Evolutionary conservation across 169 alveolate genomes (phyloP).

Genomic region (Eimeria acervulina): DNA sequence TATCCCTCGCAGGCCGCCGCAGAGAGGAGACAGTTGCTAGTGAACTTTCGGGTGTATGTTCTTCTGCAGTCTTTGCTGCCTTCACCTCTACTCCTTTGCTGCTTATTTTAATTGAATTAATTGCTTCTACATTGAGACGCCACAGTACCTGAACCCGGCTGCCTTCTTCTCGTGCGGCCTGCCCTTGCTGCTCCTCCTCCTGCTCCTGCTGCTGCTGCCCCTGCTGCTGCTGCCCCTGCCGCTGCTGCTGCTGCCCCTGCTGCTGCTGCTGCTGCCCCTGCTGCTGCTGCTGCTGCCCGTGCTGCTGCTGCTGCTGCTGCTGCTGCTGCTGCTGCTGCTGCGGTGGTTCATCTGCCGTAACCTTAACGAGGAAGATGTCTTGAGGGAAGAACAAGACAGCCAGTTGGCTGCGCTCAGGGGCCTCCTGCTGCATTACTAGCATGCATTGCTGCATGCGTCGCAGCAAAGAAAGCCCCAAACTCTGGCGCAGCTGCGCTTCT

Average conservation of each 20-base stretch:
- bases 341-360: slow-evolving; percentile 38
- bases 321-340: too few species aligned
- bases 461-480: slow-evolving; percentile 67
- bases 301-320: too few species aligned
- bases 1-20: background rate
- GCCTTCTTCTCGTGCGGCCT: too few species aligned
- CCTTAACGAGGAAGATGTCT: slow-evolving; percentile 43
- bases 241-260: slow-evolving; percentile 4
- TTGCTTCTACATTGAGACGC: slow-evolving; percentile 69
- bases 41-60: background rate
- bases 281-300: background rate
- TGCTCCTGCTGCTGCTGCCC: too few species aligned
- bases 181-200: too few species aligned
- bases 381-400: slow-evolving; percentile 79
- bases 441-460: slow-evolving; percentile 76
- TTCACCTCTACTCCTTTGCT: slow-evolving; percentile 34
- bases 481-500: slow-evolving; percentile 81
- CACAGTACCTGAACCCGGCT: slow-evolving; percentile 42
- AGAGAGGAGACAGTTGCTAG: too few species aligned
- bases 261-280: background rate
- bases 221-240: too few species aligned
- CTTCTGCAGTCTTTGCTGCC: background rate
- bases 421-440: slow-evolving; percentile 57
- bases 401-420: slow-evolving; percentile 19
- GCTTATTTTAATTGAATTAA: slow-evolving; percentile 19